phyloP scores from a whole-genome alignment of 768 basidiomycete genomes.

The Multifurca ochricompacta region DNA sequence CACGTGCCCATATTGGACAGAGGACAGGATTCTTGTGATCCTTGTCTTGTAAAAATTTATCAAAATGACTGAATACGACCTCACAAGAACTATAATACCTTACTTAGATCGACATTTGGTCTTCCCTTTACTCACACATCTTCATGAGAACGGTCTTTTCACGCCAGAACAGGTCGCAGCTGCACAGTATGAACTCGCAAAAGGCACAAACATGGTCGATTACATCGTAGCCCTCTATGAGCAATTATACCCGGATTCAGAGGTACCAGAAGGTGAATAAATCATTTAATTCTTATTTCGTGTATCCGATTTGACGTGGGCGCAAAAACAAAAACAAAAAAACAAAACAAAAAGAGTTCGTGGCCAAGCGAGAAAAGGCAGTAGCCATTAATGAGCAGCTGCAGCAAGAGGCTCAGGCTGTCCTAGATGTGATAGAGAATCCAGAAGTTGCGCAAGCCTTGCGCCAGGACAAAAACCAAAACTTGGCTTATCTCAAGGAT shows the following conservation, averaged over 20 bases:
- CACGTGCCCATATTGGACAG: too few relatives aligned
- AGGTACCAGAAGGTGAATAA: slow-evolving; percentile 57
- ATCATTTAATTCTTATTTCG: neutral
- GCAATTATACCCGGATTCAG: slow-evolving; percentile 66
- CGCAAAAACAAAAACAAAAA: slow-evolving; percentile 32
- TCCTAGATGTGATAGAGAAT: slow-evolving; percentile 93
- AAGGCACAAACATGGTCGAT: slow-evolving; percentile 97
- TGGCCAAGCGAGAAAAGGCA: slow-evolving; percentile 71
- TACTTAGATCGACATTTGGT: slow-evolving; percentile 93
- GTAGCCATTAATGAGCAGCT: slow-evolving; percentile 78
- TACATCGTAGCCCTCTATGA: slow-evolving; percentile 78
- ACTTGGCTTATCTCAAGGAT: slow-evolving; percentile 88
- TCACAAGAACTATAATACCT: slow-evolving; percentile 84
- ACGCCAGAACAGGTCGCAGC: slow-evolving; percentile 69
- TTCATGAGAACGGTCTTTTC: slow-evolving; percentile 68
- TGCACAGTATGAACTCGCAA: slow-evolving; percentile 96
- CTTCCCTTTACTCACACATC: slow-evolving; percentile 86
- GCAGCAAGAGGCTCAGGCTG: slow-evolving; percentile 84
- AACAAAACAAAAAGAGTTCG: too few relatives aligned
- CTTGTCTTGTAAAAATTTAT: neutral
- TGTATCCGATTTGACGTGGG: slow-evolving; percentile 1
- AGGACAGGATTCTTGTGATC: neutral
- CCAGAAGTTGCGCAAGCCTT: slow-evolving; percentile 92
- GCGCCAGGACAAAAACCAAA: slow-evolving; percentile 95
- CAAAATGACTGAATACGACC: slow-evolving; percentile 82